Evolutionary conservation across 306 rosid species (phyloP), one percentile per base, ranked within the genome.

Genomic region (Prunus mira): DNA sequence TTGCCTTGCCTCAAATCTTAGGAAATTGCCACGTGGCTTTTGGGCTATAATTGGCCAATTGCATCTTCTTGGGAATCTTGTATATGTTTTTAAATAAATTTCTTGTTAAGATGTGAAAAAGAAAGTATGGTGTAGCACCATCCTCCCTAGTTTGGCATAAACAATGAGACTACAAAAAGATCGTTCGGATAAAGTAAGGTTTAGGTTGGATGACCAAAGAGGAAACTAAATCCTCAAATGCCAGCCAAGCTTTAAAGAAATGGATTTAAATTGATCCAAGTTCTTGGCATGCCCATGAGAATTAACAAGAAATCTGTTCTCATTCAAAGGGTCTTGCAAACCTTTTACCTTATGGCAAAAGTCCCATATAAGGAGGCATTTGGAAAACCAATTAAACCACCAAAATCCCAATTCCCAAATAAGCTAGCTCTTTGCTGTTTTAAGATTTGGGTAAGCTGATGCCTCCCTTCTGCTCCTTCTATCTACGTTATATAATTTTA

Each of bases 201-300:
- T 34, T 27, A 69, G 73, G 60, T 49, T 27, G 45, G 19, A 25
- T 10, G 45, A 25, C 11, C 14, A 69, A 69, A 68, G 24, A 17
- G 0, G 27, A 38, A 43, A 32, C 18, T 22, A 28, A 18, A 46
- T 18, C 49, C 18, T 46, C 57, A 65, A 55, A 67, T 24, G 17
- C 30, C 24, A n/a, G 11, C 57, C 78, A 71, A 73, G 32, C 76
- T 78, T 82, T 30, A 76, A 19, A 28, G 12, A 71, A 18, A 71
- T 34, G 3, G 25, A n/a, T 67, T 67, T 61, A 6, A 13, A 34
- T 71, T 27, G 3, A 9, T 24, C 71, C 72, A 34, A 38, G 67
- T 72, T 86, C 88, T 88, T 84, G 79, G 88, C 82, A 46, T 85
- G 89, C 64, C 58, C 55, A 1, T 2, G 45, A 46, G 73, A 72